These are phyloP conservation scores for Vigna radiata DNA, from an alignment of 306 rosid species.

Conservation along the genomic window DNA sequence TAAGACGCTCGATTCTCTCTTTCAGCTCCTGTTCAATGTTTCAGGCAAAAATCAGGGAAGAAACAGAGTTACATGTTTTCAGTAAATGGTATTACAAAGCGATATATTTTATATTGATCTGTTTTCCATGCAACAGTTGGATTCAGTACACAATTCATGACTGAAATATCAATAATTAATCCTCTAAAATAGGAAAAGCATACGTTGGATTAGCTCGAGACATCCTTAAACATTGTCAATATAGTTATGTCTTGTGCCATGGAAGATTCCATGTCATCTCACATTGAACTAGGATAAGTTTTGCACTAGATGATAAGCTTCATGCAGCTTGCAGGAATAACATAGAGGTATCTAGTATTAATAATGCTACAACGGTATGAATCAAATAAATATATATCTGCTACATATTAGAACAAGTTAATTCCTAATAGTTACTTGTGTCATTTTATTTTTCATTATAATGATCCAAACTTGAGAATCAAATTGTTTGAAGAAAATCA, in stretches of 20 bases:
- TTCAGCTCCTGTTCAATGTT: conserved; percentile 75
- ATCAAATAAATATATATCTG: neutral
- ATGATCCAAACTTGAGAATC: conserved; percentile 18
- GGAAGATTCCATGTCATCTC: conserved; percentile 11
- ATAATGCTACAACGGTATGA: neutral
- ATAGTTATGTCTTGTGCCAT: neutral
- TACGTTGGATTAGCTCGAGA: neutral
- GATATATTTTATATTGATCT: conserved; percentile 21
- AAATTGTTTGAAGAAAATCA: conserved; percentile 14
- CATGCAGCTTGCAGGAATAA: conserved; percentile 26
- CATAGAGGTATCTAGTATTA: conserved; percentile 4
- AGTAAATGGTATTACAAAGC: conserved; percentile 12
- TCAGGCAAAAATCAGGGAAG: conserved; percentile 39
- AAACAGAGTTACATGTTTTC: conserved; percentile 15
- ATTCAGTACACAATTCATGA: conserved; percentile 12
- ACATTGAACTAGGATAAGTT: neutral
- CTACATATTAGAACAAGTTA: conserved; percentile 1
- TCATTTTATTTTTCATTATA: neutral
- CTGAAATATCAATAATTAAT: conserved; percentile 33
- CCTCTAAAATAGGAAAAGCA: conserved; percentile 33
- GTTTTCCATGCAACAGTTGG: conserved; percentile 19
- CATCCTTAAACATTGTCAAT: conserved; percentile 16
- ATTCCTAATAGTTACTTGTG: neutral
- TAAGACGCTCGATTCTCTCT: conserved; percentile 77
- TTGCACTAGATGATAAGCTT: neutral